A percentile compares a stretch with the other conserved stretches of the same genome.
phyloP scores from a whole-genome alignment of 2,329 filamentous ascomycete species.

The Chalaropsis ovoidea region DNA sequence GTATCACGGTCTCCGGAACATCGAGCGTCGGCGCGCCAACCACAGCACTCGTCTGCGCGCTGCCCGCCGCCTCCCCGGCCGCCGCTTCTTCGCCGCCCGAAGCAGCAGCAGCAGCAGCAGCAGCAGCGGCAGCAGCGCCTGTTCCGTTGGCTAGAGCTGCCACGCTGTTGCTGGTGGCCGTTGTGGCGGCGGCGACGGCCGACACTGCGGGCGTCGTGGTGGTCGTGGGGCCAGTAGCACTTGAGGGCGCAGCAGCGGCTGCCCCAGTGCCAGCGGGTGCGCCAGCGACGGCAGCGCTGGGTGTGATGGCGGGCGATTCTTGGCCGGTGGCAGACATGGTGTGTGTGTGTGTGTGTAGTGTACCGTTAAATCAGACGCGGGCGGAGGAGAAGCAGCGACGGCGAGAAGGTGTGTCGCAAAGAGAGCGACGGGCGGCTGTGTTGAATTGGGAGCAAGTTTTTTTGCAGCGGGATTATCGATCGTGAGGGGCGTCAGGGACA shows the following conservation, averaged over 20 bases:
- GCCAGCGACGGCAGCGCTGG: neutral
- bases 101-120: neutral
- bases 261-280: neutral
- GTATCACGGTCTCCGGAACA: constrained; percentile 36
- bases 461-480: neutral
- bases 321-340: neutral
- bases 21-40: constrained; percentile 35
- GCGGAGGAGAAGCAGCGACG: neutral
- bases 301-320: constrained; percentile 6
- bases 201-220: neutral
- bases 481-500: neutral
- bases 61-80: constrained; percentile 52
- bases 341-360: neutral
- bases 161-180: constrained; percentile 61
- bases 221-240: neutral
- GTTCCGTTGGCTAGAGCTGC: constrained; percentile 65
- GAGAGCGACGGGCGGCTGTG: neutral
- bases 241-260: neutral
- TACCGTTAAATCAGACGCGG: neutral
- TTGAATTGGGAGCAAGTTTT: neutral
- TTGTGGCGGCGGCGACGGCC: neutral
- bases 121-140: constrained; percentile 70
- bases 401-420: neutral
- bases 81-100: constrained; percentile 64
- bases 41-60: neutral